Percentiles rank a stretch among this genome's conserved stretches.
phyloP scores from a whole-genome alignment of 1,139 yeast species.

The Magnusiomyces sp. region DNA sequence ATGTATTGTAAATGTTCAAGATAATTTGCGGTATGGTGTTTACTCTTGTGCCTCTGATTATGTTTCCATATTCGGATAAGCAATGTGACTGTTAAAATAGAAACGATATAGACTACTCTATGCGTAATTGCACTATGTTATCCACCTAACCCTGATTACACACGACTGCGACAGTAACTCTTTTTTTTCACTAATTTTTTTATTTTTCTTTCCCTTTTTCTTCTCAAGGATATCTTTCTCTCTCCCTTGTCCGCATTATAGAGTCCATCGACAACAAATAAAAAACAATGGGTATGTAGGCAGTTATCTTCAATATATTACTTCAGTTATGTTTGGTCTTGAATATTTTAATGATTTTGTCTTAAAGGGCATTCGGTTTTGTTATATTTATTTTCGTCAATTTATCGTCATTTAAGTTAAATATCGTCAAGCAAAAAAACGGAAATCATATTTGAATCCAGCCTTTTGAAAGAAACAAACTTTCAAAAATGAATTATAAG shows the following conservation, averaged over 20 bases:
- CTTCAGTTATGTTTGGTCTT: neutral
- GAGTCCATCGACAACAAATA: neutral
- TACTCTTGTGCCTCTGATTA: too few species aligned
- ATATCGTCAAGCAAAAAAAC: neutral
- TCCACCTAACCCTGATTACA: too few species aligned
- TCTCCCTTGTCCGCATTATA: neutral
- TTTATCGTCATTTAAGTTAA: neutral
- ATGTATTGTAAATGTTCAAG: too few species aligned
- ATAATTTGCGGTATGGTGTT: too few species aligned
- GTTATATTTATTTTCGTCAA: neutral
- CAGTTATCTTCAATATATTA: neutral
- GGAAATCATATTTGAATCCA: neutral
- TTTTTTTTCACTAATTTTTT: neutral
- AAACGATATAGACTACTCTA: too few species aligned
- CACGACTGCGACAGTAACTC: too few species aligned
- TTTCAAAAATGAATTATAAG: neutral
- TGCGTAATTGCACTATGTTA: too few species aligned
- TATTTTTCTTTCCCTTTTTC: neutral
- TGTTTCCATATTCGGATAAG: too few species aligned
- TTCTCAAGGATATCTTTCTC: neutral
- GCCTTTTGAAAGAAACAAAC: neutral
- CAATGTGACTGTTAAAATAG: too few species aligned
- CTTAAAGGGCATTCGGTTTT: neutral
- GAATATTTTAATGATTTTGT: neutral
- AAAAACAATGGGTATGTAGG: neutral